These are phyloP conservation scores for Diaporthe caulivora DNA, from an alignment of 2,329 filamentous ascomycete species.

Conservation along the genomic window DNA sequence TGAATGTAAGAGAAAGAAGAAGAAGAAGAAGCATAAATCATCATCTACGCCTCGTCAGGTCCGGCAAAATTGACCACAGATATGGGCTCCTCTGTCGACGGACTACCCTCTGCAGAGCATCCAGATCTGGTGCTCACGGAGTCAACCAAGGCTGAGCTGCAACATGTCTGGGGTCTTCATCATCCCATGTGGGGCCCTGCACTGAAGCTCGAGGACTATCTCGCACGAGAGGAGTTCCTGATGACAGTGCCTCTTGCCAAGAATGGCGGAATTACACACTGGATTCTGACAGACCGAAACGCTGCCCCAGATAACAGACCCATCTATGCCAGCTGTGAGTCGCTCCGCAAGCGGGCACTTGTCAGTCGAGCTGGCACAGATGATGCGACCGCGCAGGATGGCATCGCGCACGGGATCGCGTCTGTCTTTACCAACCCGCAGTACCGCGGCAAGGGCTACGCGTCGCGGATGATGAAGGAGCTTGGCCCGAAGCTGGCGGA, in stretches of 20 bases:
- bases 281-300: slow-evolving; percentile 70
- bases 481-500: slow-evolving; percentile 61
- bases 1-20: neutral
- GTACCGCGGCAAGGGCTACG: slow-evolving; percentile 80
- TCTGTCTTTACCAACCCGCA: slow-evolving; percentile 81
- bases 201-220: slow-evolving; percentile 66
- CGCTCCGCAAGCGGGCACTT: slow-evolving; percentile 70
- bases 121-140: slow-evolving; percentile 62
- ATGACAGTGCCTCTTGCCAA: slow-evolving; percentile 68
- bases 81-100: slow-evolving; percentile 50
- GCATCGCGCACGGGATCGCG: slow-evolving; percentile 78
- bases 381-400: slow-evolving; percentile 60
- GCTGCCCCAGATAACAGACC: slow-evolving; percentile 57
- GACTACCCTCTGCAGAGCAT: slow-evolving; percentile 51
- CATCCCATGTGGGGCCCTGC: slow-evolving; percentile 70
- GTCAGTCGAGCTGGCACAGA: slow-evolving; percentile 53
- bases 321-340: slow-evolving; percentile 74
- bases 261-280: slow-evolving; percentile 70
- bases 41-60: neutral
- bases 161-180: slow-evolving; percentile 67
- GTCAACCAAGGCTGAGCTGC: slow-evolving; percentile 68
- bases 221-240: slow-evolving; percentile 70
- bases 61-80: slow-evolving; percentile 25
- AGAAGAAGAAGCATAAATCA: too few relatives aligned
- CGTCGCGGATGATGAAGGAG: slow-evolving; percentile 79